Conservation (phyloP, 192 early-diverging fungal genomes). For the Mortierella hygrophila region DNA sequence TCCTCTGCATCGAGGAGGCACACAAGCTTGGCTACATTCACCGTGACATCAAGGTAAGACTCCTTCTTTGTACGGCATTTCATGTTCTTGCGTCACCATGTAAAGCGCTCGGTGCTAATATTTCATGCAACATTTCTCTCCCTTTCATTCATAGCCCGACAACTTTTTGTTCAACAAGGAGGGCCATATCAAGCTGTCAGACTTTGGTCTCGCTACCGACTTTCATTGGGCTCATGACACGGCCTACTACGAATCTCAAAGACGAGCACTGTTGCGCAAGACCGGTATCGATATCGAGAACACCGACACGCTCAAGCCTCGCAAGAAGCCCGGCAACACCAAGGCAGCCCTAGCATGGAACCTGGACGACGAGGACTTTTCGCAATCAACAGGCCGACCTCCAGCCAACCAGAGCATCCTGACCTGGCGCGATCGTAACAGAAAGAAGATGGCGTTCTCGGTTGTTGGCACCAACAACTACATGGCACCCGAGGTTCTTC, state of each 20-base stretch:
- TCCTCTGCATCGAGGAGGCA: slow-evolving; percentile 81
- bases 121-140: neutral
- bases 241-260: slow-evolving; percentile 72
- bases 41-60: slow-evolving; percentile 73
- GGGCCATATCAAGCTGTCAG: slow-evolving; percentile 77
- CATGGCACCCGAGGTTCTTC: slow-evolving; percentile 93
- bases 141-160: slow-evolving; percentile 66
- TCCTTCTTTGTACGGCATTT: neutral
- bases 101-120: neutral
- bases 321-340: slow-evolving; percentile 40
- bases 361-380: slow-evolving; percentile 62
- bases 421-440: slow-evolving; percentile 63
- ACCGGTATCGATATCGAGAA: slow-evolving; percentile 62
- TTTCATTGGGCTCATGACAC: slow-evolving; percentile 75
- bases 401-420: slow-evolving; percentile 67
- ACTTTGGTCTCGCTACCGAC: slow-evolving; percentile 80
- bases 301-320: slow-evolving; percentile 54
- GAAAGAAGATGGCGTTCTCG: slow-evolving; percentile 74
- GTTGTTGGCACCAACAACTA: slow-evolving; percentile 94
- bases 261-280: slow-evolving; percentile 61
- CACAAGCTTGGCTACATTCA: slow-evolving; percentile 82
- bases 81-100: neutral
- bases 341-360: slow-evolving; percentile 52
- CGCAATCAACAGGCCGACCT: slow-evolving; percentile 44
- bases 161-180: slow-evolving; percentile 77